Conservation (phyloP, 768 basidiomycete species). For the Hypholoma fasciculare region DNA sequence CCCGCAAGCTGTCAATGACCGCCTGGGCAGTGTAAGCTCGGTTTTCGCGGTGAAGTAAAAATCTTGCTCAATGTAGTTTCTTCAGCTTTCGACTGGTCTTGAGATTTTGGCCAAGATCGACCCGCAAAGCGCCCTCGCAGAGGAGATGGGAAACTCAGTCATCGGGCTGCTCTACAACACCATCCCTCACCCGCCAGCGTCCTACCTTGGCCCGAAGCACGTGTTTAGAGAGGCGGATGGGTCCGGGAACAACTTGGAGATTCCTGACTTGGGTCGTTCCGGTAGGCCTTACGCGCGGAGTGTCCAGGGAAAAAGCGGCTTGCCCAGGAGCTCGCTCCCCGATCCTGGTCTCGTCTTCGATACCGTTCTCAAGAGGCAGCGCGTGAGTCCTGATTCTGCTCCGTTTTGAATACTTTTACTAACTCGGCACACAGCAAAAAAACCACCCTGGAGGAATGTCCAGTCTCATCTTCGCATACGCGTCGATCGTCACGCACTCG, state of each 20-base stretch:
- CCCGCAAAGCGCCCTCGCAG: slow-evolving; percentile 6
- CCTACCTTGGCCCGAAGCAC: slow-evolving; percentile 31
- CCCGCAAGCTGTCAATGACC: slow-evolving; percentile 12
- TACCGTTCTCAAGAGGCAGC: slow-evolving; percentile 44
- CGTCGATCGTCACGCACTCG: slow-evolving; percentile 61
- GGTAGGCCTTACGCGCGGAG: slow-evolving; percentile 54
- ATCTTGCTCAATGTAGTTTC: neutral
- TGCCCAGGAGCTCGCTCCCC: slow-evolving; percentile 45
- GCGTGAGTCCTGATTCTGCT: slow-evolving; percentile 3
- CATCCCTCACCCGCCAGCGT: slow-evolving; percentile 50
- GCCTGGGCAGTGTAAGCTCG: slow-evolving; percentile 15
- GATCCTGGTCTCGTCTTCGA: slow-evolving; percentile 66
- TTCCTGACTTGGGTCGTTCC: slow-evolving; percentile 49
- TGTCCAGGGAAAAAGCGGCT: slow-evolving; percentile 42
- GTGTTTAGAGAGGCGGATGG: slow-evolving; percentile 36
- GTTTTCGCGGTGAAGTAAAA: neutral
- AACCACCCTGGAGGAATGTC: slow-evolving; percentile 60
- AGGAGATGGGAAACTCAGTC: slow-evolving; percentile 12
- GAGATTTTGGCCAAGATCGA: slow-evolving; percentile 13
- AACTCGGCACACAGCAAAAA: slow-evolving; percentile 23
- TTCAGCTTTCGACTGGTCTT: slow-evolving; percentile 15
- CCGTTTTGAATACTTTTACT: neutral
- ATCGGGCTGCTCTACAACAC: slow-evolving; percentile 55
- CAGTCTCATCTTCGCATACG: slow-evolving; percentile 66
- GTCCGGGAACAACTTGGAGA: slow-evolving; percentile 39